phyloP scores from a whole-genome alignment of 129 eudicot genomes.

The Pittosporum tobira region DNA sequence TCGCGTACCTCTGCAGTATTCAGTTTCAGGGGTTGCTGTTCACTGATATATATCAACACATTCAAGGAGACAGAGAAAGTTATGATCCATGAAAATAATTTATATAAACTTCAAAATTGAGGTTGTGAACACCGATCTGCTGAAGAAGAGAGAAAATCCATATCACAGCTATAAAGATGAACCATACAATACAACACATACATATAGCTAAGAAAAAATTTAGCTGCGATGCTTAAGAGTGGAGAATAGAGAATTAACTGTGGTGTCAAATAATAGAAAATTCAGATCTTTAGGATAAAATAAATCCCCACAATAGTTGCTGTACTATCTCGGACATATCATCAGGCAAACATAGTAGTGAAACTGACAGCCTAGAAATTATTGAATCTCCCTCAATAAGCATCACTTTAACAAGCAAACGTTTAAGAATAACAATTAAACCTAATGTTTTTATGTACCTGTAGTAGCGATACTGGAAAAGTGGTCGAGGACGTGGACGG shows the following conservation, averaged over 20 bases:
- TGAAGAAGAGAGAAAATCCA: neutral
- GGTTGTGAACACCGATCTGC: neutral
- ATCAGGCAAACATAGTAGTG: neutral
- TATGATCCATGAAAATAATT: neutral
- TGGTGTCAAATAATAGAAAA: neutral
- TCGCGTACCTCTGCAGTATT: slow-evolving; percentile 79
- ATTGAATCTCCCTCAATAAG: neutral
- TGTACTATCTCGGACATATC: neutral
- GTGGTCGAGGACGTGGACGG: slow-evolving; percentile 86
- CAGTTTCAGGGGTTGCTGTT: slow-evolving; percentile 80
- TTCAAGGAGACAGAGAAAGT: slow-evolving; percentile 10
- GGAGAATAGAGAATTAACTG: no score
- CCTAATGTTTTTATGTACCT: slow-evolving; percentile 37
- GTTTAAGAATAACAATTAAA: neutral
- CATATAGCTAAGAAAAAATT: neutral
- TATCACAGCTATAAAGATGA: neutral
- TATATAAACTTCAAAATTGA: neutral
- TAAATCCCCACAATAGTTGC: neutral
- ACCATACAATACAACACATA: neutral
- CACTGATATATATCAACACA: slow-evolving; percentile 41
- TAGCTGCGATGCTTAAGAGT: no score
- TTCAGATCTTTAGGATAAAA: neutral
- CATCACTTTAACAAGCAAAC: neutral
- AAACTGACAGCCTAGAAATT: neutral
- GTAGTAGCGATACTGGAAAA: slow-evolving; percentile 94